A percentile compares a stretch with the other conserved stretches of the same genome.
These are phyloP conservation scores for Phytophthora niederhauseri DNA, from an alignment of 352 stramenopile species.

Conservation along the genomic window DNA sequence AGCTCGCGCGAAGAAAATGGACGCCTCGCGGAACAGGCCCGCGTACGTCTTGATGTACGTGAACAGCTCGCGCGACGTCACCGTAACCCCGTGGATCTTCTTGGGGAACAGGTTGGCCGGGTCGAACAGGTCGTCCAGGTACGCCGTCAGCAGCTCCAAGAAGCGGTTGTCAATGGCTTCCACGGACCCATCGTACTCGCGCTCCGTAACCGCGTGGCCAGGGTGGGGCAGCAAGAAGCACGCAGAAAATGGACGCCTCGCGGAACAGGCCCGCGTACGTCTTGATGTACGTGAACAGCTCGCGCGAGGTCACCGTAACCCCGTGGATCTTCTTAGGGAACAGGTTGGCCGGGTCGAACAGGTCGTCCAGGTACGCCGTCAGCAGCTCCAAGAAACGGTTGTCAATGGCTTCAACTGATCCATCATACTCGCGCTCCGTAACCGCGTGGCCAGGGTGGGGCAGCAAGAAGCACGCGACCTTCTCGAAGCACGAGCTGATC, in stretches of 20 bases:
- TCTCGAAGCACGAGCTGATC: conserved; percentile 97
- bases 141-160: conserved; percentile 94
- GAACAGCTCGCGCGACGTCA: conserved; percentile 95
- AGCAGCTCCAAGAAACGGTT: conserved; percentile 94
- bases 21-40: conserved; percentile 95
- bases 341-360: conserved; percentile 93
- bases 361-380: conserved; percentile 94
- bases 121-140: conserved; percentile 95
- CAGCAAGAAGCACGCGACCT: conserved; percentile 95
- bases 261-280: conserved; percentile 97
- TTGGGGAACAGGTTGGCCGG: conserved; percentile 90
- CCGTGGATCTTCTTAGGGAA: conserved; percentile 96
- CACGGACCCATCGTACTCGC: conserved; percentile 97
- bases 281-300: conserved; percentile 97
- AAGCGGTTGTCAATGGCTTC: conserved; percentile 96
- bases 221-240: conserved; percentile 98
- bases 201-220: conserved; percentile 96
- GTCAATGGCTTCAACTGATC: conserved; percentile 95
- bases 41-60: conserved; percentile 98
- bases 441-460: conserved; percentile 97
- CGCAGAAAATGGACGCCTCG: conserved; percentile 94
- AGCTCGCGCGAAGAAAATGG: conserved; percentile 98
- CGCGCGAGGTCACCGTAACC: conserved; percentile 91
- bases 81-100: conserved; percentile 93
- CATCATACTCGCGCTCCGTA: conserved; percentile 97